Percentiles rank a stretch among this genome's conserved stretches.
Conservation (phyloP, 1,284 basidiomycete species). For the Hypsizygus ulmarius region DNA sequence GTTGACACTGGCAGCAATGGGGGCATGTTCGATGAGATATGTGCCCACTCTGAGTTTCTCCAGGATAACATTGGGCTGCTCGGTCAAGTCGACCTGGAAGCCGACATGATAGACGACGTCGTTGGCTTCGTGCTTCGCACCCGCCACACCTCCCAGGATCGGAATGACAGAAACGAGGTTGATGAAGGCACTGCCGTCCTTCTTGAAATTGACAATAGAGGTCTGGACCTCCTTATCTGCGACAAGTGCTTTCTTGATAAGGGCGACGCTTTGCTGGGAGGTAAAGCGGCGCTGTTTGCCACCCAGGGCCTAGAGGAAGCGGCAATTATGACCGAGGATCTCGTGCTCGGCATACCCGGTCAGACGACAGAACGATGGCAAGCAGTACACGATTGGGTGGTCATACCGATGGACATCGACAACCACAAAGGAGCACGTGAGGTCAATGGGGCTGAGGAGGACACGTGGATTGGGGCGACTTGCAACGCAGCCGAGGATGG, state of each 20-base stretch:
- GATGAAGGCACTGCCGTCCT: conserved; percentile 83
- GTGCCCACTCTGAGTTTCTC: conserved; percentile 74
- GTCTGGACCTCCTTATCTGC: conserved; percentile 87
- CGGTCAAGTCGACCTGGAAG: conserved; percentile 88
- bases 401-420: conserved; percentile 82
- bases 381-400: conserved; percentile 85
- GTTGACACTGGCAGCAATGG: conserved; percentile 11
- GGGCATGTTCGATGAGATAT: conserved; percentile 48
- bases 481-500: conserved; percentile 77
- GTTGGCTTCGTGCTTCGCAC: conserved; percentile 44
- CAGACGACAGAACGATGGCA: conserved; percentile 73
- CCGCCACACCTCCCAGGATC: conserved; percentile 62
- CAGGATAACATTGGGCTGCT: conserved; percentile 83
- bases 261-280: conserved; percentile 65
- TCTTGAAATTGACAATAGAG: conserved; percentile 84
- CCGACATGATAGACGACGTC: conserved; percentile 86
- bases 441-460: conserved; percentile 85
- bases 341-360: conserved; percentile 83
- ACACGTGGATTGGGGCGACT: conserved; percentile 76
- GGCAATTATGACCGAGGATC: conserved; percentile 87
- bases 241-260: conserved; percentile 63
- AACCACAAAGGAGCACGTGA: conserved; percentile 87
- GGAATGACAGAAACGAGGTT: conserved; percentile 87
- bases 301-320: conserved; percentile 79
- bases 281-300: conserved; percentile 70